Conservation (phyloP, 1,139 yeast species). For the Kurtzmaniella quercitrusa region DNA sequence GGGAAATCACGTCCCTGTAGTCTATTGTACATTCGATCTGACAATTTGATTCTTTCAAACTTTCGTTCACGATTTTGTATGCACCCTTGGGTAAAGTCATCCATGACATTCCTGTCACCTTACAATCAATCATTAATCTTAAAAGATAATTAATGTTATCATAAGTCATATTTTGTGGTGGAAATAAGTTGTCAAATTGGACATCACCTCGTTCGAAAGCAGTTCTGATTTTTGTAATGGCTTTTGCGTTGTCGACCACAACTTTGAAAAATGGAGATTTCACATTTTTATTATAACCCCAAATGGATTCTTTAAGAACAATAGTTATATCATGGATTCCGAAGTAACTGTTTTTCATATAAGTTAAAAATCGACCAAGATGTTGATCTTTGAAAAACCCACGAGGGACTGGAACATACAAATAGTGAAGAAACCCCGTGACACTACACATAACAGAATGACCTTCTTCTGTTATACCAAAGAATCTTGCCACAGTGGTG, state of each 20-base stretch:
- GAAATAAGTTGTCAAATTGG: constrained; percentile 59
- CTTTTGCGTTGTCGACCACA: constrained; percentile 59
- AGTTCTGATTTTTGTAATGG: constrained; percentile 63
- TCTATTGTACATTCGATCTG: constrained; percentile 78
- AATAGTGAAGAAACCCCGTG: constrained; percentile 82
- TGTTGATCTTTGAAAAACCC: constrained; percentile 61
- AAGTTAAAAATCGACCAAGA: constrained; percentile 42
- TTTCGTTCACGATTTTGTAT: constrained; percentile 44
- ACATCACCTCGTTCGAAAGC: constrained; percentile 84
- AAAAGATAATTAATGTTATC: constrained; percentile 86
- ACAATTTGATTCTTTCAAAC: constrained; percentile 60
- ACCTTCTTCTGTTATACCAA: constrained; percentile 89
- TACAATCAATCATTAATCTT: constrained; percentile 88
- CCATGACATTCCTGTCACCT: constrained; percentile 97
- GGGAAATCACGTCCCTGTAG: constrained; percentile 68
- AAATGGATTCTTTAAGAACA: constrained; percentile 72
- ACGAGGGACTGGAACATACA: constrained; percentile 88
- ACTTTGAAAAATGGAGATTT: constrained; percentile 80
- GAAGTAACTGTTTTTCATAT: constrained; percentile 48
- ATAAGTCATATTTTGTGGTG: constrained; percentile 62
- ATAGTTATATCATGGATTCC: constrained; percentile 66
- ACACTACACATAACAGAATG: constrained; percentile 87
- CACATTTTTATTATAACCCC: constrained; percentile 86
- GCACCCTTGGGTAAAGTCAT: constrained; percentile 77
- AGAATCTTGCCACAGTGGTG: constrained; percentile 69